Evolutionary conservation across 2,329 filamentous ascomycete genomes (phyloP), one percentile per base, ranked within the genome.

Genomic region (Metarhizium guizhouense): DNA sequence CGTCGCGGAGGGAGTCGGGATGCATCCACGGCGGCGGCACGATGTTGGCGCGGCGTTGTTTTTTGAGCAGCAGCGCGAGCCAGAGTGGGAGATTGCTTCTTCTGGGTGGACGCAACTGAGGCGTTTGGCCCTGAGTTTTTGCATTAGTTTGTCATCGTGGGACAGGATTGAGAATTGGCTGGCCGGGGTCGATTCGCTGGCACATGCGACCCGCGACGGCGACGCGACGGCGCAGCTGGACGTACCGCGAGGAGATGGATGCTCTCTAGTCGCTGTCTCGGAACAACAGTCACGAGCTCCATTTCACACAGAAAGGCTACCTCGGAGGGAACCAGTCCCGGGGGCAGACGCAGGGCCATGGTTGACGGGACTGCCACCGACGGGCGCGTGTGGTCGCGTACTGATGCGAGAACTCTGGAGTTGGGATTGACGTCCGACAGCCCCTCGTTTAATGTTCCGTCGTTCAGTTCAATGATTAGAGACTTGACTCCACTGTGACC

Each of bases 301-400:
- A 96, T 97, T 75, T 99, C 94, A 72, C 92, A 96, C 32, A 97
- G 77, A 67, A 97, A 99, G 52, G 91, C 88, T 49, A 95, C 88
- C 74, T 99, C 94, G 60, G 88, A 79, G 57, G 94, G 90, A 64
- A 88, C 87, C 48, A 96, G 80, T 70, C 74, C 78, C 53, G 70
- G 64, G 4, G 76, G 76, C 14, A 81, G 69, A 34, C 78, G 76
- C 52, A 78, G 68, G 36, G 78, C 78, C 78, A 81, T 81, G 48
- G 29, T 30, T 14, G 34, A 10, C 18, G 48, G 36, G 30, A 50
- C 40, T 11, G n/a, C 42, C 45, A 29, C n/a, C 38, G 42, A 7
- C 29, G 14, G 30, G 45, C 47, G 52, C 30, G 51, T 42, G 51
- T 40, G 38, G 38, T 40, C 38, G 38, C 38, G 38, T 40, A n/a